phyloP scores from a whole-genome alignment of 345 rosid species.

The Gossypium australe region DNA sequence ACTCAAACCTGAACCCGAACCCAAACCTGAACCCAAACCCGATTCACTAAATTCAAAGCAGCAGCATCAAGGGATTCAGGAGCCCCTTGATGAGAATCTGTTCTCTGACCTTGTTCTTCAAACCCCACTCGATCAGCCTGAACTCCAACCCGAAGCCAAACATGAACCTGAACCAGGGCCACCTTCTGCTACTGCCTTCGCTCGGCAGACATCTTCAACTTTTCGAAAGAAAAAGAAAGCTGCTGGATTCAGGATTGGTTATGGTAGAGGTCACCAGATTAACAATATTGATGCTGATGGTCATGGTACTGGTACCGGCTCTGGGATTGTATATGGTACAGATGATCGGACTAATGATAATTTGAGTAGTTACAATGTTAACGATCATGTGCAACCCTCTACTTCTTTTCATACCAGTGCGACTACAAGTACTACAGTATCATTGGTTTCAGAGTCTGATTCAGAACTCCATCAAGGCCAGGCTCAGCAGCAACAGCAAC shows the following conservation, averaged over 20 bases:
- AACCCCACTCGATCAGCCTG: constrained; percentile 23
- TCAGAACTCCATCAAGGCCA: neutral
- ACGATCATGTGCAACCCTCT: neutral
- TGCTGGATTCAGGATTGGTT: constrained; percentile 65
- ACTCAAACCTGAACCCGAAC: neutral
- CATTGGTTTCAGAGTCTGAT: constrained; percentile 13
- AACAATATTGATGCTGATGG: constrained; percentile 12
- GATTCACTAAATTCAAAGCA: constrained; percentile 8
- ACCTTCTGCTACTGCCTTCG: constrained; percentile 12
- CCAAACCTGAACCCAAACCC: constrained; percentile 5
- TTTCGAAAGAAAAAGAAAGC: constrained; percentile 72
- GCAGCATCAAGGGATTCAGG: constrained; percentile 9
- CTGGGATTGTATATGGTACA: neutral
- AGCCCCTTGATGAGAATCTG: constrained; percentile 69
- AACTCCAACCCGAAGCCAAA: constrained; percentile 9
- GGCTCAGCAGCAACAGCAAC: constrained; percentile 6
- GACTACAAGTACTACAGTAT: neutral
- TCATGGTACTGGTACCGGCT: constrained; percentile 18
- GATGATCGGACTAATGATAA: neutral
- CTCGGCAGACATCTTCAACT: constrained; percentile 39
- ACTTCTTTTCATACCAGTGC: neutral
- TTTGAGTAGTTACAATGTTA: constrained; percentile 5
- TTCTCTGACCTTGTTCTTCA: constrained; percentile 74
- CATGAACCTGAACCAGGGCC: constrained; percentile 15
- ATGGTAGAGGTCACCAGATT: constrained; percentile 41